These are phyloP conservation scores for Paradendryphiella salina DNA, from an alignment of 2,329 filamentous ascomycete species.

Conservation along the genomic window DNA sequence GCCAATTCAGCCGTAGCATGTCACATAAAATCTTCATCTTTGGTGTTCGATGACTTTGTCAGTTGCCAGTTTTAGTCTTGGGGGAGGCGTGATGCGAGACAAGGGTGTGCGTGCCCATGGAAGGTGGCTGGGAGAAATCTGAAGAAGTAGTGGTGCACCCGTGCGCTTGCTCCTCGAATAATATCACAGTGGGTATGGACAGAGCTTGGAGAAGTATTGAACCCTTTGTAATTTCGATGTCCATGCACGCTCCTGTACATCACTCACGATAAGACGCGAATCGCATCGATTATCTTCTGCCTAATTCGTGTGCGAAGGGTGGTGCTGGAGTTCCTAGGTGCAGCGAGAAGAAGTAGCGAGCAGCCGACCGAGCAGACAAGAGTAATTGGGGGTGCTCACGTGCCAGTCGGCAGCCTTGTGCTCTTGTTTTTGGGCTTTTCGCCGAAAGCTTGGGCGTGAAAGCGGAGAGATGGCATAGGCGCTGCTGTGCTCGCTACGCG, in stretches of 20 bases:
- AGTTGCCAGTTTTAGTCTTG: conserved; percentile 3
- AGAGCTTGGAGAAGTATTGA: conserved; percentile 19
- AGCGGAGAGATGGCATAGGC: not conserved
- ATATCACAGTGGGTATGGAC: conserved; percentile 17
- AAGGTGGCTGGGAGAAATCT: conserved; percentile 5
- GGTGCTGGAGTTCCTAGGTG: not conserved
- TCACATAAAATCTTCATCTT: conserved; percentile 2
- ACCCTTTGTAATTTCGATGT: conserved; percentile 27
- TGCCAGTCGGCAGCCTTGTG: not conserved
- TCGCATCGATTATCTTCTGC: conserved; percentile 25
- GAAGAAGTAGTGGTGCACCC: conserved; percentile 10
- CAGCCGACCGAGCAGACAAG: no score
- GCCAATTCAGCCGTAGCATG: conserved; percentile 3
- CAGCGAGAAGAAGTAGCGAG: no score
- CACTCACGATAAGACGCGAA: conserved; percentile 15
- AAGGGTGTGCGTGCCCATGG: conserved; percentile 1
- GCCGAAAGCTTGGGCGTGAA: not conserved
- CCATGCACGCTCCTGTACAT: conserved; percentile 2
- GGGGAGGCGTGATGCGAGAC: conserved; percentile 6
- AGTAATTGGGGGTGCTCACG: no score
- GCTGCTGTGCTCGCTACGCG: no score
- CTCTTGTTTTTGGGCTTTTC: not conserved
- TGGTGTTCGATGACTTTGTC: conserved; percentile 4
- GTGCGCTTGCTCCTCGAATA: conserved; percentile 12
- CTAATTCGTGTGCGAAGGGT: no score